Evolutionary conservation across 495 filamentous ascomycete genomes (phyloP).

Genomic region (Trichoderma gamsii): DNA sequence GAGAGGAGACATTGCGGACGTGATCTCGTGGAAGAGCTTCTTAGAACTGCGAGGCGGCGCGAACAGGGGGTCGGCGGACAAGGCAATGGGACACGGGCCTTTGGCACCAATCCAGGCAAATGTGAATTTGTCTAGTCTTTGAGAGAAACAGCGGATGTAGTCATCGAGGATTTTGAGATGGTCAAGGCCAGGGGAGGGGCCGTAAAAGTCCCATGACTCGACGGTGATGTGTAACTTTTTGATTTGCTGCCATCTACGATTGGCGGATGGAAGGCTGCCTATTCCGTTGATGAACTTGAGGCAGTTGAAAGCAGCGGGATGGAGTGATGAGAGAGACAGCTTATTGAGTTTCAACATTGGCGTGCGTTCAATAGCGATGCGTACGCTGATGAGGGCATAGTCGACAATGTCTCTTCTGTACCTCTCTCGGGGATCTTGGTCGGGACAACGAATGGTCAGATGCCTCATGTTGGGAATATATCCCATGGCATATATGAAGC

Average conservation of each 20-base stretch:
- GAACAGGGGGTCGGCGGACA: slow-evolving; percentile 57
- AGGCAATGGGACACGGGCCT: slow-evolving; percentile 59
- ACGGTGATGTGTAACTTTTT: slow-evolving; percentile 61
- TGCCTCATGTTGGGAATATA: slow-evolving; percentile 58
- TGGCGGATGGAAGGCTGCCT: slow-evolving; percentile 57
- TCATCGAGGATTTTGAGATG: slow-evolving; percentile 70
- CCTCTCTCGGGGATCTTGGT: slow-evolving; percentile 56
- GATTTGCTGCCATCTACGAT: slow-evolving; percentile 66
- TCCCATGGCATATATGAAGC: slow-evolving; percentile 65
- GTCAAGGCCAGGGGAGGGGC: slow-evolving; percentile 49
- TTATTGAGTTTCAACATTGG: slow-evolving; percentile 52
- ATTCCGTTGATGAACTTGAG: slow-evolving; percentile 60
- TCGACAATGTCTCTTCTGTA: slow-evolving; percentile 71
- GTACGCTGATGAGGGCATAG: slow-evolving; percentile 73
- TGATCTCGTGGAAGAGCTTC: slow-evolving; percentile 51
- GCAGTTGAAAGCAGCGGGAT: slow-evolving; percentile 63
- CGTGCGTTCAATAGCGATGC: slow-evolving; percentile 66
- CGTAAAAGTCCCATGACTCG: slow-evolving; percentile 54
- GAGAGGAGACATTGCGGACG: slow-evolving; percentile 46
- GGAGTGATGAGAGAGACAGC: slow-evolving; percentile 60
- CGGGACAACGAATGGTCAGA: slow-evolving; percentile 65
- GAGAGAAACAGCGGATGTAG: slow-evolving; percentile 60
- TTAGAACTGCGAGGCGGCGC: slow-evolving; percentile 43
- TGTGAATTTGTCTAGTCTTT: slow-evolving; percentile 53
- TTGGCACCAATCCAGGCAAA: slow-evolving; percentile 67